phyloP scores from a whole-genome alignment of 2,329 filamentous ascomycete species.

The Ustulina deusta region DNA sequence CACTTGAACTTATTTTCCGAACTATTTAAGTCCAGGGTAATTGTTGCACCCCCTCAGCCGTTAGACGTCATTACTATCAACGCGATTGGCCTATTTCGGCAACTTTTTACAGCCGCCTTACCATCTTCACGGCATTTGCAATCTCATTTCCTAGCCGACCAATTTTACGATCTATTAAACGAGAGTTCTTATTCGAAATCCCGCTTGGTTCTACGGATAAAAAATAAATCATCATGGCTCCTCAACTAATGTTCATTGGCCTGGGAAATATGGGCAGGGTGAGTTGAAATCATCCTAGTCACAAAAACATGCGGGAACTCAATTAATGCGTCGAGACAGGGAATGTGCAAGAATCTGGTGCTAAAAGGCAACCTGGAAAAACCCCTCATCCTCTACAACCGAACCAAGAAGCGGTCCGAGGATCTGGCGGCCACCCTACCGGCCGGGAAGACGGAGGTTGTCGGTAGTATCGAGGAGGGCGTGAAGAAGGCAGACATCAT shows the following conservation, averaged over 20 bases:
- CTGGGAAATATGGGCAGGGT: conserved; percentile 90
- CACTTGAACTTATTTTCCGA: background rate
- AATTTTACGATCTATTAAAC: background rate
- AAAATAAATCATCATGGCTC: conserved; percentile 59
- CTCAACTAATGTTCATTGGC: conserved; percentile 80
- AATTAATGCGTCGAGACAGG: conserved; percentile 62
- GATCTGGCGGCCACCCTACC: conserved; percentile 73
- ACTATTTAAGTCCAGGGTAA: background rate
- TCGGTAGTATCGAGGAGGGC: conserved; percentile 72
- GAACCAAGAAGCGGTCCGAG: conserved; percentile 73
- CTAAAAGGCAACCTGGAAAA: conserved; percentile 78
- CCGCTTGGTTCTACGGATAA: background rate
- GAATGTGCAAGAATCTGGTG: conserved; percentile 86
- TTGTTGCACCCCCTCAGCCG: background rate
- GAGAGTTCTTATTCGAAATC: background rate
- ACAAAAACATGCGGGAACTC: conserved; percentile 9
- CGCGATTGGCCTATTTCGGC: background rate
- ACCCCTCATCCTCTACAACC: conserved; percentile 84
- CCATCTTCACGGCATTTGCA: background rate
- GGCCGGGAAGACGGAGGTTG: conserved; percentile 71
- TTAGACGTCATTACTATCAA: conserved; percentile 15
- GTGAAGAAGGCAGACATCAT: conserved; percentile 79
- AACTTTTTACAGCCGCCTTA: background rate
- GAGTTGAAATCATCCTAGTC: conserved; percentile 51
- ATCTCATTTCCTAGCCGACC: background rate